These are phyloP conservation scores for Flaveria floridana DNA, from an alignment of 140 eudicot genomes.

Conservation along the genomic window DNA sequence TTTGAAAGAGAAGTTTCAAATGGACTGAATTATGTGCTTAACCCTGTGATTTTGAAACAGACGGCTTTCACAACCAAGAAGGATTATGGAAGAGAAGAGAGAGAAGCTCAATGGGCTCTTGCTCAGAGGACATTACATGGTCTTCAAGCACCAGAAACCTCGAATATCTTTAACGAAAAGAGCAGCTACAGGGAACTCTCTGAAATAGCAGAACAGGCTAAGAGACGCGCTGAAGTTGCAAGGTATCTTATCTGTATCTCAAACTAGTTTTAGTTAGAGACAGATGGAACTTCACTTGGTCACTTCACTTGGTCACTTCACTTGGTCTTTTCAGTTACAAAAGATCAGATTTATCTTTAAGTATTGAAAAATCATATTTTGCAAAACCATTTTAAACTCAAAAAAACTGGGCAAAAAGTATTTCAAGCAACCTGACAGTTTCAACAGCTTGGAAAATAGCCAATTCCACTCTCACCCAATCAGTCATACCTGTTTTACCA, in stretches of 20 bases:
- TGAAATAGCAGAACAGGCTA: constrained; percentile 82
- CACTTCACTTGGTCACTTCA: neutral
- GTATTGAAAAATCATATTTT: neutral
- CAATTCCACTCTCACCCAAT: too few species aligned
- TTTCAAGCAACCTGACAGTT: neutral
- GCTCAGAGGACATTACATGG: constrained; percentile 83
- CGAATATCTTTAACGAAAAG: constrained; percentile 56
- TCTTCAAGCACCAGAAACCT: constrained; percentile 66
- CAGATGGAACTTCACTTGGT: neutral
- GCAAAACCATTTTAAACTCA: neutral
- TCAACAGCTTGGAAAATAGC: neutral
- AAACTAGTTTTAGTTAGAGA: neutral
- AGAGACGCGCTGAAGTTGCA: constrained; percentile 74
- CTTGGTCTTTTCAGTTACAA: neutral
- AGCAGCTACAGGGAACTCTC: constrained; percentile 68
- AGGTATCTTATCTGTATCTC: constrained; percentile 39
- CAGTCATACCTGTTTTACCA: neutral
- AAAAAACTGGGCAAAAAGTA: neutral
- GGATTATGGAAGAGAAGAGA: constrained; percentile 71
- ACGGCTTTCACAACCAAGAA: constrained; percentile 76
- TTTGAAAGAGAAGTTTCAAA: neutral
- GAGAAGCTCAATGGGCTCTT: constrained; percentile 85
- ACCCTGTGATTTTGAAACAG: constrained; percentile 29
- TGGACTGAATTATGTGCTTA: neutral
- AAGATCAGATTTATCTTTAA: neutral